Evolutionary conservation across 192 early-diverging fungal species (phyloP).

Genomic region (Diversispora eburnea): DNA sequence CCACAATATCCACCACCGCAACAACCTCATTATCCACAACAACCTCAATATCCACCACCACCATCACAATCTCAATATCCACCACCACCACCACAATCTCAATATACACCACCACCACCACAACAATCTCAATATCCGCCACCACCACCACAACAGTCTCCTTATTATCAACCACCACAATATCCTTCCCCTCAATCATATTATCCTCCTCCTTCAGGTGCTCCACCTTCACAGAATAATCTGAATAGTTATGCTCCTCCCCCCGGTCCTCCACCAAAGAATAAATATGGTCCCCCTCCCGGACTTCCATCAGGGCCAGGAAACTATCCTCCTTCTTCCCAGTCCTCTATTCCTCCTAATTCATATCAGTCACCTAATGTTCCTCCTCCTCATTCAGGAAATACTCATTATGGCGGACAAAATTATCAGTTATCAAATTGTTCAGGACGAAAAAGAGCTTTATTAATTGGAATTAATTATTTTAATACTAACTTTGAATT

Average conservation of each 20-base stretch:
- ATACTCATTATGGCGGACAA: background rate
- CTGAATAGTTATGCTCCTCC: background rate
- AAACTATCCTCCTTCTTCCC: slow-evolving; percentile 9
- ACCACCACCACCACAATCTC: background rate
- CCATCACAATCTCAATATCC: background rate
- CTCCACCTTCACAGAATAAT: slow-evolving; percentile 8
- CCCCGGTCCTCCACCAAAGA: slow-evolving; percentile 19
- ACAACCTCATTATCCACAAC: background rate
- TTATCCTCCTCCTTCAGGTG: slow-evolving; percentile 21
- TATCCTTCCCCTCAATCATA: background rate
- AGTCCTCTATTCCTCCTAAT: slow-evolving; percentile 8
- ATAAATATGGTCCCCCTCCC: slow-evolving; percentile 25
- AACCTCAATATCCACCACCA: background rate
- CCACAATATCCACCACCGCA: background rate
- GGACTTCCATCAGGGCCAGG: slow-evolving; percentile 26
- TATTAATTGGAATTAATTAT: slow-evolving; percentile 95
- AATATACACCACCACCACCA: slow-evolving; percentile 16
- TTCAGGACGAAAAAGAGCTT: slow-evolving; percentile 69
- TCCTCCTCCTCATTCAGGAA: slow-evolving; percentile 21
- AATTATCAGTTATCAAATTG: slow-evolving; percentile 54
- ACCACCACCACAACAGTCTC: background rate
- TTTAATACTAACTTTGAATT: slow-evolving; percentile 57
- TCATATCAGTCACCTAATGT: slow-evolving; percentile 32
- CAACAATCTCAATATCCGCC: slow-evolving; percentile 32
- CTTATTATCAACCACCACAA: background rate